Evolutionary conservation across 306 rosid genomes (phyloP).

Genomic region (Trichosanthes truncata): DNA sequence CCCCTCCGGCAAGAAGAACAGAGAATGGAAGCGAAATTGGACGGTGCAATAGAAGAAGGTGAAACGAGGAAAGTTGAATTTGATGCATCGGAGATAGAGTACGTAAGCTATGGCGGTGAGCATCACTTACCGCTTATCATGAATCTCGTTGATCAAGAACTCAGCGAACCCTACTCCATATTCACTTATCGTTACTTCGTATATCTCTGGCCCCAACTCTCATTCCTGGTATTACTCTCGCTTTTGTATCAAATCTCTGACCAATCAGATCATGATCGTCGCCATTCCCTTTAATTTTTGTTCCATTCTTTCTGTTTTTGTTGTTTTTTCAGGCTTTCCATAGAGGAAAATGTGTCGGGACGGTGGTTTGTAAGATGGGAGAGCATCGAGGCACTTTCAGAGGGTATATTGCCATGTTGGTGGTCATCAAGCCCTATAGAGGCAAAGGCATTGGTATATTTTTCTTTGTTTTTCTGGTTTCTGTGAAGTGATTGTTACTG

Average conservation of each 20-base stretch:
- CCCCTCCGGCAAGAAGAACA: background rate
- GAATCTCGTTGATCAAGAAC: conserved; percentile 85
- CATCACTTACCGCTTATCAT: conserved; percentile 80
- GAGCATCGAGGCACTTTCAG: conserved; percentile 80
- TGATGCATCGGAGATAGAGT: conserved; percentile 51
- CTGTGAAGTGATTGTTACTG: background rate
- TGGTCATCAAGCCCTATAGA: conserved; percentile 80
- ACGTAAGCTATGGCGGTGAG: conserved; percentile 78
- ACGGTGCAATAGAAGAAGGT: conserved; percentile 1
- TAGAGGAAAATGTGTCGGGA: conserved; percentile 79
- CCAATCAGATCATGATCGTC: background rate
- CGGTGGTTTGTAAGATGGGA: conserved; percentile 97
- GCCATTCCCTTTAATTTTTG: background rate
- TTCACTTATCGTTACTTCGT: conserved; percentile 96
- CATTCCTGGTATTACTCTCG: conserved; percentile 46
- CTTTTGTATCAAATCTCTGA: background rate
- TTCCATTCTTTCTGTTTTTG: background rate
- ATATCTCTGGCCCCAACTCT: conserved; percentile 93
- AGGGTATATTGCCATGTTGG: conserved; percentile 96
- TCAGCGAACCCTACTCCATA: conserved; percentile 97
- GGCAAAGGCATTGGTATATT: conserved; percentile 79
- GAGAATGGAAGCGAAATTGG: conserved; percentile 19
- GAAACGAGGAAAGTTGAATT: conserved; percentile 31
- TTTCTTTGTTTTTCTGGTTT: background rate
- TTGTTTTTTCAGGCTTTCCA: conserved; percentile 58